These are phyloP conservation scores for Dictyostelium citrinum DNA, from an alignment of 78 protist species.

Conservation along the genomic window DNA sequence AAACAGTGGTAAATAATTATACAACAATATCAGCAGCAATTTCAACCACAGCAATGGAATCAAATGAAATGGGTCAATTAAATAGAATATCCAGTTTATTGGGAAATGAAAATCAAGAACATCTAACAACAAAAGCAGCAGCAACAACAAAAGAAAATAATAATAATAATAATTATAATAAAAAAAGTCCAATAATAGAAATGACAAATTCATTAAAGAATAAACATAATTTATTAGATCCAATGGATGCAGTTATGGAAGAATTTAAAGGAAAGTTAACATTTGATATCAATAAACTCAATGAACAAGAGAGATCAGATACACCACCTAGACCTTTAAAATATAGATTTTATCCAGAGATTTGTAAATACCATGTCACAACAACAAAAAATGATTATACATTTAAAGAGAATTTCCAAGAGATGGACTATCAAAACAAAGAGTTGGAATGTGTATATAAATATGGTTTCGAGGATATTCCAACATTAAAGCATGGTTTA, in stretches of 20 bases:
- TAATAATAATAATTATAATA: too few relatives aligned
- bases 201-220: not conserved
- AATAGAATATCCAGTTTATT: too few relatives aligned
- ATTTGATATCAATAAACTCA: not conserved
- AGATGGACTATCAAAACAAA: not conserved
- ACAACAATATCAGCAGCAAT: not conserved
- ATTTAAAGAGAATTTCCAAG: not conserved
- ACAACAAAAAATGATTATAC: not conserved
- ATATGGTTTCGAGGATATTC: not conserved
- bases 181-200: not conserved
- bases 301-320: not conserved
- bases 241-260: not conserved
- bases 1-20: not conserved
- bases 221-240: not conserved
- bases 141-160: too few relatives aligned
- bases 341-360: not conserved
- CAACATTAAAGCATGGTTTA: slow-evolving; percentile 37
- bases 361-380: not conserved
- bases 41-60: not conserved
- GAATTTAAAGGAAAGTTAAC: not conserved
- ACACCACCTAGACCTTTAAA: not conserved
- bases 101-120: too few relatives aligned
- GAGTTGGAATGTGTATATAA: not conserved
- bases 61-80: too few relatives aligned
- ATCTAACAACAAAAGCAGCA: too few relatives aligned